Conservation (phyloP, 768 basidiomycete genomes). For the Wakefieldia striispora region DNA sequence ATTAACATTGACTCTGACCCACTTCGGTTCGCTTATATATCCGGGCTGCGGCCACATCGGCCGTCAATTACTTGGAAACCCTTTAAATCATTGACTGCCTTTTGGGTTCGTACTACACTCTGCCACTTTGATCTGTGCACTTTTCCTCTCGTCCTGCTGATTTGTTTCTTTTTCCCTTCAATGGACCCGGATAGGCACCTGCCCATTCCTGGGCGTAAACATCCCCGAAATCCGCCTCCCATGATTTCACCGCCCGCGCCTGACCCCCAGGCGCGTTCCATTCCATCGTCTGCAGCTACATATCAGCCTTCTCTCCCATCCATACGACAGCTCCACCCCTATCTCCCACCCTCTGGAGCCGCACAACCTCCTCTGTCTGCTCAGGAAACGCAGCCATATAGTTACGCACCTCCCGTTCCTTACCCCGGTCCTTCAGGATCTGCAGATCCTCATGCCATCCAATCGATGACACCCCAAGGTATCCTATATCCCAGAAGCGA, state of each 20-base stretch:
- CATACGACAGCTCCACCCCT: slow-evolving; percentile 67
- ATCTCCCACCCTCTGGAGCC: slow-evolving; percentile 52
- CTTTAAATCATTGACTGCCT: slow-evolving; percentile 24
- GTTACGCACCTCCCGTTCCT: slow-evolving; percentile 23
- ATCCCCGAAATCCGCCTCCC: slow-evolving; percentile 26
- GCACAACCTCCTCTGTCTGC: slow-evolving; percentile 27
- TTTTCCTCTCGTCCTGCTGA: slow-evolving; percentile 18
- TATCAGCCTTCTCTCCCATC: slow-evolving; percentile 50
- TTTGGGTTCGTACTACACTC: slow-evolving; percentile 24
- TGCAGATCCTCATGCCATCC: slow-evolving; percentile 26
- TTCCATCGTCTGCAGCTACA: slow-evolving; percentile 19
- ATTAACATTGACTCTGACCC: slow-evolving; percentile 29
- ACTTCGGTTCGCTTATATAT: slow-evolving; percentile 29
- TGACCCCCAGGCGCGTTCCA: slow-evolving; percentile 28
- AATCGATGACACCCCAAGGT: slow-evolving; percentile 17
- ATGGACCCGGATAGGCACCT: slow-evolving; percentile 41
- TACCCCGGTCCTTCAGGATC: slow-evolving; percentile 25
- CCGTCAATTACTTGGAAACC: slow-evolving; percentile 18
- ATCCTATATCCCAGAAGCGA: slow-evolving; percentile 33
- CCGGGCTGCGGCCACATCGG: slow-evolving; percentile 27
- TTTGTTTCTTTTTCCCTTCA: not conserved
- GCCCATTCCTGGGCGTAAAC: slow-evolving; percentile 32
- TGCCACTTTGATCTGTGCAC: slow-evolving; percentile 17
- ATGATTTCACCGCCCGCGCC: slow-evolving; percentile 26
- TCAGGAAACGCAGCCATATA: slow-evolving; percentile 26